These are phyloP conservation scores for Diutina mesorugosa DNA, from an alignment of 1,139 yeast genomes.

Conservation along the genomic window DNA sequence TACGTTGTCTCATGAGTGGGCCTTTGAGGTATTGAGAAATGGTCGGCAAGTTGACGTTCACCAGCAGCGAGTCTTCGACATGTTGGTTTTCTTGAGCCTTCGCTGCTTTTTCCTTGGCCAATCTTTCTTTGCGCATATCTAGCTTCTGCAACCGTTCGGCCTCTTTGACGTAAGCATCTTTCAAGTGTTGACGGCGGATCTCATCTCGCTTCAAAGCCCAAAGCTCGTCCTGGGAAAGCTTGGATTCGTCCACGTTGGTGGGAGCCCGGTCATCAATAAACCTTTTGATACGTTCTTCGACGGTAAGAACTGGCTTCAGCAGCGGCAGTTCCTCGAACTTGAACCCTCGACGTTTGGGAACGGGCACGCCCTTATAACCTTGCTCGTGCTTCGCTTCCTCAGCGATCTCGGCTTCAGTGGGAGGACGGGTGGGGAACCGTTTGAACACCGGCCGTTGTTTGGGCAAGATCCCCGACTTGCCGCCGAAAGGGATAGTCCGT, in stretches of 20 bases:
- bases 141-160: constrained; percentile 5
- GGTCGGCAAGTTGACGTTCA: constrained; percentile 63
- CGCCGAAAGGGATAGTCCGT: constrained; percentile 38
- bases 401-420: constrained; percentile 18
- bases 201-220: constrained; percentile 48
- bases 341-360: constrained; percentile 52
- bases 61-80: constrained; percentile 14
- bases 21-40: constrained; percentile 56
- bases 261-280: constrained; percentile 30
- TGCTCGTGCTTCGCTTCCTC: constrained; percentile 34
- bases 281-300: constrained; percentile 39
- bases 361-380: constrained; percentile 65
- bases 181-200: constrained; percentile 60
- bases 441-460: constrained; percentile 60
- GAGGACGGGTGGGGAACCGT: constrained; percentile 45
- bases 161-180: constrained; percentile 42
- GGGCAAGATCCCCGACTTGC: constrained; percentile 81
- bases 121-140: neutral
- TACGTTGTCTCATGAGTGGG: constrained; percentile 60
- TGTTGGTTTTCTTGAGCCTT: neutral
- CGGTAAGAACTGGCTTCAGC: constrained; percentile 42
- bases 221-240: constrained; percentile 34
- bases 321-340: constrained; percentile 26
- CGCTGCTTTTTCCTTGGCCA: neutral
- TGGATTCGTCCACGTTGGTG: constrained; percentile 20